Conservation (phyloP, 2,329 filamentous ascomycete genomes). For the Westerdykella sp. region DNA sequence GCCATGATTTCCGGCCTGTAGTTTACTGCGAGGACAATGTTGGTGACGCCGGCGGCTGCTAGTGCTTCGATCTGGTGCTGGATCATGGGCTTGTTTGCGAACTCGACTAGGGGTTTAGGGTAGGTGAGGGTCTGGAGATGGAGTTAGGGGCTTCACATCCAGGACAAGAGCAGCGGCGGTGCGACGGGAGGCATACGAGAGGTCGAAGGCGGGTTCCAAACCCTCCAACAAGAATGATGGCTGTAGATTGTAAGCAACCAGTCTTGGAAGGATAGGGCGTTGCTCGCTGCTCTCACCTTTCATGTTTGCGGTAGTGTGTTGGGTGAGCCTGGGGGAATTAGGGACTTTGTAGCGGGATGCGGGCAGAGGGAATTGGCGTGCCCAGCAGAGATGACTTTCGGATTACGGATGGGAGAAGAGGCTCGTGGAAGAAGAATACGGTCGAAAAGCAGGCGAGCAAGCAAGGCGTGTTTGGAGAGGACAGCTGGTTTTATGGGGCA, state of each 20-base stretch:
- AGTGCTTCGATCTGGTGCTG: slow-evolving; percentile 95
- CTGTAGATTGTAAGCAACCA: slow-evolving; percentile 42
- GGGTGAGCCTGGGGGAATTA: slow-evolving; percentile 3
- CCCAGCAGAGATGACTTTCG: slow-evolving; percentile 8
- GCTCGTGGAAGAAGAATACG: slow-evolving; percentile 1
- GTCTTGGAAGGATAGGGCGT: slow-evolving; percentile 1
- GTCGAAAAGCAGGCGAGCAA: background rate
- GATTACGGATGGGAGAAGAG: slow-evolving; percentile 12
- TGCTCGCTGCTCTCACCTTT: slow-evolving; percentile 27
- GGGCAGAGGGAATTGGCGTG: slow-evolving; percentile 5
- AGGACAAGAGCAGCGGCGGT: slow-evolving; percentile 12
- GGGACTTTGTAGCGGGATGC: slow-evolving; percentile 5
- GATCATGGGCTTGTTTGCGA: slow-evolving; percentile 99
- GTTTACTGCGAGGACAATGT: slow-evolving; percentile 97
- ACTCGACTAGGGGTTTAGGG: slow-evolving; percentile 95
- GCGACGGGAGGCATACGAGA: slow-evolving; percentile 56
- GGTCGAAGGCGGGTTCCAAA: slow-evolving; percentile 97
- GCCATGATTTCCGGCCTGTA: slow-evolving; percentile 99
- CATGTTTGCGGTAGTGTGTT: slow-evolving; percentile 31
- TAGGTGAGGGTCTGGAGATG: slow-evolving; percentile 76
- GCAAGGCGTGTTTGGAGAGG: slow-evolving; percentile 8
- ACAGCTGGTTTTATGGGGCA: slow-evolving; percentile 19
- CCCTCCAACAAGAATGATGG: slow-evolving; percentile 97
- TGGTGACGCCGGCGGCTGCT: slow-evolving; percentile 86
- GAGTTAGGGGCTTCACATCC: slow-evolving; percentile 16